A percentile compares a stretch with the other conserved stretches of the same genome.
Conservation (phyloP, 2,329 filamentous ascomycete genomes). For the Colletotrichum musae region DNA sequence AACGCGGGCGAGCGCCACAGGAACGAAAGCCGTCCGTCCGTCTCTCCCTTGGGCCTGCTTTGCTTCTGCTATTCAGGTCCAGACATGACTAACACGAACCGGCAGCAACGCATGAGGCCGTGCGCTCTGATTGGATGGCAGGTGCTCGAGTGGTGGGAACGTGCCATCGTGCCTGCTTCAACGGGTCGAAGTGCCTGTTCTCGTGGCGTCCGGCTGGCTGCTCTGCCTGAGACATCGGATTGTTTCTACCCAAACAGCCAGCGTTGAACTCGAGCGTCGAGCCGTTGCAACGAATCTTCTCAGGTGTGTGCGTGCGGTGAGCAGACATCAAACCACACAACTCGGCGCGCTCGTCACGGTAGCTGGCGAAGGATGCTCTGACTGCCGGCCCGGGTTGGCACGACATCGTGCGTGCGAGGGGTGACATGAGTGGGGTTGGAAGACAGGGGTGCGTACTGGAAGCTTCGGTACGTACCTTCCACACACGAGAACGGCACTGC, state of each 20-base stretch:
- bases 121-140: constrained; percentile 38
- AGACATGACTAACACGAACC: not conserved
- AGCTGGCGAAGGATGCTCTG: constrained; percentile 11
- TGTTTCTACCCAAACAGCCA: no score
- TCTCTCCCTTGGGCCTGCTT: not conserved
- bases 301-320: no score
- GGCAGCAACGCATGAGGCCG: constrained; percentile 7
- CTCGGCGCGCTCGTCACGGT: not conserved
- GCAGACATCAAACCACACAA: not conserved
- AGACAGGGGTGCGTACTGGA: no score
- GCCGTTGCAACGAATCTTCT: no score
- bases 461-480: no score
- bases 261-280: no score
- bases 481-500: no score
- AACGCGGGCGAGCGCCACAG: constrained; percentile 2
- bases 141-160: constrained; percentile 12
- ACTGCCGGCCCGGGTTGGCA: constrained; percentile 18
- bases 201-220: constrained; percentile 11
- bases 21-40: constrained; percentile 14
- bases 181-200: constrained; percentile 5
- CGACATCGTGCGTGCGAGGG: no score
- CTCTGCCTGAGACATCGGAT: no score
- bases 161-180: constrained; percentile 2
- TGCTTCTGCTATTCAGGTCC: not conserved
- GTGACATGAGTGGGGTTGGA: no score